These are phyloP conservation scores for Aureobasidium mangrovei DNA, from an alignment of 2,329 filamentous ascomycete genomes.

Conservation along the genomic window DNA sequence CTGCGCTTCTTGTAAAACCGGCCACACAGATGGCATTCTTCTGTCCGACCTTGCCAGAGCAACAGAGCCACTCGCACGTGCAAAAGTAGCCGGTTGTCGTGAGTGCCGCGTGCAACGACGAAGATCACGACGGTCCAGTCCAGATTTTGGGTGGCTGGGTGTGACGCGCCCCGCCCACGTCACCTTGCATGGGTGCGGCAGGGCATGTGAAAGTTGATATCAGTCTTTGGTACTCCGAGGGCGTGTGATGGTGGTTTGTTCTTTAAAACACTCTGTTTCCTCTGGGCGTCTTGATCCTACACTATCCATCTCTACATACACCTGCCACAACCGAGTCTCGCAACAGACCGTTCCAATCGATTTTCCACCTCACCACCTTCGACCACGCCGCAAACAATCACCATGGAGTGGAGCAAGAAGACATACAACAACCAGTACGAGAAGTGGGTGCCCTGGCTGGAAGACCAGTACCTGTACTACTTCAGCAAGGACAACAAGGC, in stretches of 20 bases:
- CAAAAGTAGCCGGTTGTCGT: too few species aligned
- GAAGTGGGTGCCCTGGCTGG: conserved; percentile 67
- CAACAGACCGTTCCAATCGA: neutral
- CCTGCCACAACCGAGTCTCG: too few species aligned
- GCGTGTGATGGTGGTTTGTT: conserved; percentile 22
- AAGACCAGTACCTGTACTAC: conserved; percentile 62
- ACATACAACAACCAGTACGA: conserved; percentile 67
- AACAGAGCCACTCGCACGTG: too few species aligned
- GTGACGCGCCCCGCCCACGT: conserved; percentile 5
- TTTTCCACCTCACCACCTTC: neutral
- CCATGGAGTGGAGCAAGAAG: conserved; percentile 49
- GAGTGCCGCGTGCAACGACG: neutral
- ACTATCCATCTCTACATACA: too few species aligned
- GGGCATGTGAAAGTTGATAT: conserved; percentile 23
- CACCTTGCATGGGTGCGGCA: conserved; percentile 15
- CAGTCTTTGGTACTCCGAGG: neutral
- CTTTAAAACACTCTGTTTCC: too few species aligned
- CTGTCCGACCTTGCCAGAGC: too few species aligned
- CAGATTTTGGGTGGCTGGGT: conserved; percentile 2
- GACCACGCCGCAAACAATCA: conserved; percentile 12
- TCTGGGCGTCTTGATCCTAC: too few species aligned
- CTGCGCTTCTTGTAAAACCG: neutral
- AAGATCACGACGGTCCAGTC: neutral
- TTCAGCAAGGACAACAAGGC: conserved; percentile 73
- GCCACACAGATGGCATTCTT: too few species aligned